phyloP scores from a whole-genome alignment of 2,329 filamentous ascomycete species.

The Colletotrichum liaoningense region DNA sequence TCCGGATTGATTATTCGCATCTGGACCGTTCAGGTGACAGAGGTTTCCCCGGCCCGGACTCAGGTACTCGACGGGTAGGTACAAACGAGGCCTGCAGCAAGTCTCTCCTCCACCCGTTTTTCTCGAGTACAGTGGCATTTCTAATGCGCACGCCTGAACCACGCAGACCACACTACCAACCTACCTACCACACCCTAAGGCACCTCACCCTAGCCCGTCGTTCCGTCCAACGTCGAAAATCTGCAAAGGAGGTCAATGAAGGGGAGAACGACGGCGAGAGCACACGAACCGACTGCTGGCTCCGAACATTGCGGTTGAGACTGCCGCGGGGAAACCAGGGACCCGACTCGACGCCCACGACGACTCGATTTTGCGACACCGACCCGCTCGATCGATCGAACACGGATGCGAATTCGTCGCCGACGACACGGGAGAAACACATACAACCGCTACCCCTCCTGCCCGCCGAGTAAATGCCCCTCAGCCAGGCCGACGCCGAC shows the following conservation, averaged over 20 bases:
- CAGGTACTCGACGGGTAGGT: conserved; percentile 23
- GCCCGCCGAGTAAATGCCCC: conserved; percentile 47
- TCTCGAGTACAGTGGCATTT: conserved; percentile 37
- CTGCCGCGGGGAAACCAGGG: neutral
- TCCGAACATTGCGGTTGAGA: neutral
- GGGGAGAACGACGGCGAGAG: conserved; percentile 6
- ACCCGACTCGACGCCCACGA: neutral
- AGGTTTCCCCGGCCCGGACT: neutral
- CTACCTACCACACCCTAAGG: conserved; percentile 6
- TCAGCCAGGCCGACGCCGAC: conserved; percentile 54
- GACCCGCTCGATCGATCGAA: conserved; percentile 29
- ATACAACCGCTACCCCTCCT: conserved; percentile 1
- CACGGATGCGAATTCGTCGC: conserved; percentile 34
- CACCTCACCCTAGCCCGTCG: conserved; percentile 17
- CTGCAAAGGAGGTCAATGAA: conserved; percentile 26
- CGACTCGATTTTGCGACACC: conserved; percentile 30
- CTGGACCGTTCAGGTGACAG: too few relatives aligned
- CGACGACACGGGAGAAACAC: conserved; percentile 21
- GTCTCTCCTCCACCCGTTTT: conserved; percentile 32
- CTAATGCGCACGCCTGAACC: conserved; percentile 34
- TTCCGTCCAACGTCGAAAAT: conserved; percentile 20
- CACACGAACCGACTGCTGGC: conserved; percentile 9
- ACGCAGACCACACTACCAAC: conserved; percentile 6
- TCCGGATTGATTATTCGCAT: neutral
- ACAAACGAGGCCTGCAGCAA: conserved; percentile 31